Evolutionary conservation across 2,329 filamentous ascomycete genomes (phyloP).

Genomic region (Cladosporium colombiae): DNA sequence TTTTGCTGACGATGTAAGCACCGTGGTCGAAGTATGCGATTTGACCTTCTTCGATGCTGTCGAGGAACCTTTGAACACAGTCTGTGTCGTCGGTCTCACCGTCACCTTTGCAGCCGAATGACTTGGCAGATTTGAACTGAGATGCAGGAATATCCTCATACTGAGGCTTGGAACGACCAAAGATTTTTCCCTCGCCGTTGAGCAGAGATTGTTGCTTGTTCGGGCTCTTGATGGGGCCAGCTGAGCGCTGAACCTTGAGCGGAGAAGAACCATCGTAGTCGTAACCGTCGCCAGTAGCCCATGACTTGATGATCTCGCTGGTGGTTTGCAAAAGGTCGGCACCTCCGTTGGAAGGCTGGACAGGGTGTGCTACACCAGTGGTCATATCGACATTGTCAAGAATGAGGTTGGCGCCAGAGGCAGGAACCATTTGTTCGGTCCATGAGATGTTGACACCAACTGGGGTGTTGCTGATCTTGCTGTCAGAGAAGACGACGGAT

Average conservation of each 20-base stretch:
- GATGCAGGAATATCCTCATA: constrained; percentile 69
- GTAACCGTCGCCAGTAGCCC: constrained; percentile 79
- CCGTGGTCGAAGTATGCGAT: constrained; percentile 66
- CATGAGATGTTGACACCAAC: constrained; percentile 71
- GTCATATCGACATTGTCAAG: constrained; percentile 88
- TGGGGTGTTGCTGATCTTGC: constrained; percentile 71
- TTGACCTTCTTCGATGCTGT: constrained; percentile 59
- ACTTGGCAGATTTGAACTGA: constrained; percentile 80
- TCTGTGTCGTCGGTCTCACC: constrained; percentile 83
- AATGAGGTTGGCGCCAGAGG: constrained; percentile 78
- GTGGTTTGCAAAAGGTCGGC: constrained; percentile 69
- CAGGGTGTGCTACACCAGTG: constrained; percentile 63
- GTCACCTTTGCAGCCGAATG: constrained; percentile 78
- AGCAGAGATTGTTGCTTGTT: constrained; percentile 69
- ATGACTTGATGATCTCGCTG: constrained; percentile 64
- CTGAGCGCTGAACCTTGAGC: constrained; percentile 52
- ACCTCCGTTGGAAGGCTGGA: constrained; percentile 57
- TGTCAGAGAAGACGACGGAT: constrained; percentile 81
- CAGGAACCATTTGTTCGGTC: constrained; percentile 51
- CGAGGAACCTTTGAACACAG: constrained; percentile 76
- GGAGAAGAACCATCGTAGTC: constrained; percentile 34
- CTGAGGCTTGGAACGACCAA: constrained; percentile 85
- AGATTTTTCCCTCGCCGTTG: constrained; percentile 65
- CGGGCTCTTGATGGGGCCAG: constrained; percentile 42
- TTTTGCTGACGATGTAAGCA: constrained; percentile 60